Percentiles rank a stretch among this genome's conserved stretches.
phyloP scores from a whole-genome alignment of 192 early-diverging fungal species.

The Gaertneriomyces semiglobifer region DNA sequence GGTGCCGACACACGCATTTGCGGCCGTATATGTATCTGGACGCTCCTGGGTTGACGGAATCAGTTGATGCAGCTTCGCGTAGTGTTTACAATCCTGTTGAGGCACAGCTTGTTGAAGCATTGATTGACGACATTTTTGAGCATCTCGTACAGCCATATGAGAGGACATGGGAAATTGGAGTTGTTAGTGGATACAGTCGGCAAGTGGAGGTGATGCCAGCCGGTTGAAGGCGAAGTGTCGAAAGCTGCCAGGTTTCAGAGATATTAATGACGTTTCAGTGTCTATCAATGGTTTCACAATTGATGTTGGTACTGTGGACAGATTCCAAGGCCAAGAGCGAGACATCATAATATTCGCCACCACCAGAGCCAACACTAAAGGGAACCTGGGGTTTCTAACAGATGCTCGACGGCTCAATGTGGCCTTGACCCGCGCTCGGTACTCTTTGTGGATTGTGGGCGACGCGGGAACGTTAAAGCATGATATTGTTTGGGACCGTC shows the following conservation, averaged over 20 bases:
- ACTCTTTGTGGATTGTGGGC: neutral
- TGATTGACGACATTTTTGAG: neutral
- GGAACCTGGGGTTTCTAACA: neutral
- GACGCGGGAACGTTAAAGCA: neutral
- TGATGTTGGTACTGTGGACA: neutral
- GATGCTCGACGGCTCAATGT: slow-evolving; percentile 1
- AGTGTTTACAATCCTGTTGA: neutral
- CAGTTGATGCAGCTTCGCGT: neutral
- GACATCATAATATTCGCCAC: neutral
- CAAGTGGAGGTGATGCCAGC: neutral
- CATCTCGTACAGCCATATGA: neutral
- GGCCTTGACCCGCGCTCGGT: neutral
- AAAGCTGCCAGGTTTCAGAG: neutral
- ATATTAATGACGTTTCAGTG: neutral
- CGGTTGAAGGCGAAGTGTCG: neutral
- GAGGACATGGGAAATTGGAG: neutral
- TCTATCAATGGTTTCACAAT: neutral
- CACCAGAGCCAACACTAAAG: neutral
- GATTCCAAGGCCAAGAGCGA: slow-evolving; percentile 3
- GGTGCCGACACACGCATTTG: slow-evolving; percentile 1
- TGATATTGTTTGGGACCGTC: neutral
- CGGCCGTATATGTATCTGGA: neutral
- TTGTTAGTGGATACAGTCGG: neutral
- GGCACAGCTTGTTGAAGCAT: neutral
- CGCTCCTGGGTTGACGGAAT: neutral